Evolutionary conservation across 2,329 filamentous ascomycete genomes (phyloP), one percentile per base, ranked within the genome.

Genomic region (Apiospora koreana): DNA sequence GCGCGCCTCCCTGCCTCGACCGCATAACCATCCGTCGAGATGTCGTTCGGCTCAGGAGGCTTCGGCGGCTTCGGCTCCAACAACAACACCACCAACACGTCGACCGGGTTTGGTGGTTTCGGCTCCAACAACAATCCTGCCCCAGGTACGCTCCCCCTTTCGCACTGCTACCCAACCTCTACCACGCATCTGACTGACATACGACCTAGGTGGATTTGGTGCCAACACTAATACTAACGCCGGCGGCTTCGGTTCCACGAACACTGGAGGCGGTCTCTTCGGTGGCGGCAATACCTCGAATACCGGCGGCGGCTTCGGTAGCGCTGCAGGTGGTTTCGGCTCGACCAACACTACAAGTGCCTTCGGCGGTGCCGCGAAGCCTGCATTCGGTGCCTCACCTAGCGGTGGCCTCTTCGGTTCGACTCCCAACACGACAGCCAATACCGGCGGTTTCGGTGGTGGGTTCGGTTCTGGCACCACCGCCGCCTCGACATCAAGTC

Each of bases 391-490:
- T 43, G 54, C 64, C 77, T 80, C 78, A 50, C 75, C 76, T 35
- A 81, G 84, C 69, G 83, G 84, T 54, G 83, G 86, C 38, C 80
- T 92, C 73, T 91, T 91, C 74, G 88, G 87, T 58, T 77, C 74
- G 50, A 73, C 69, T 16, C 18, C 64, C 23, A 65, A 74, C 65
- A 73, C 75, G 25, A 74, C 74, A 10, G 43, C 80, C 23, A 78
- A 77, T 38, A 71, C 74, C 6, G 77, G 78, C 48, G 78, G 78
- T 10, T 83, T 81, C 70, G 80, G 77, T 45, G 72, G 77, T 45
- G 74, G 75, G 28, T 86, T 86, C 71, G 84, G 85, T 54, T 73
- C 79, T 62, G 75, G 76, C 66, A 82, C 80, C 65, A 75, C 76
- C 48, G 80, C 79, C 68, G 80, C 83, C 16, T 77, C 77, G n/a